Percentiles rank a stretch among this genome's conserved stretches.
Conservation (phyloP, 306 rosid genomes). For the Aeschynomene evenia region DNA sequence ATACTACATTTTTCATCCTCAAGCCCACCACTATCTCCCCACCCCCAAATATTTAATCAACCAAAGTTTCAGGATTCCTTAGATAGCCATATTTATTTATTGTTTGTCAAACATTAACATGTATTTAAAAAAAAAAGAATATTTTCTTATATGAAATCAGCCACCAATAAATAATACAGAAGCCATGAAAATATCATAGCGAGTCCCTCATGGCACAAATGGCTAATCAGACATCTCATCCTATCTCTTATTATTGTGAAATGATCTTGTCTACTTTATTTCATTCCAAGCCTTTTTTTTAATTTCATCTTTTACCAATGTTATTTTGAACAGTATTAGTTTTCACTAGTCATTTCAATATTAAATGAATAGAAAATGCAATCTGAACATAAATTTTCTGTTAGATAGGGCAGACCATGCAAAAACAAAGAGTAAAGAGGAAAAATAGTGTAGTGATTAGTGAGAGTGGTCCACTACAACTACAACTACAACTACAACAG, state of each 20-base stretch:
- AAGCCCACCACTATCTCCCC: constrained; percentile 13
- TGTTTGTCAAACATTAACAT: not conserved
- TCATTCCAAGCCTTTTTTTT: not conserved
- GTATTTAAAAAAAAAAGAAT: not conserved
- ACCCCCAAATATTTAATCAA: not conserved
- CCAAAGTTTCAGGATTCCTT: constrained; percentile 13
- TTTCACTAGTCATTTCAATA: not conserved
- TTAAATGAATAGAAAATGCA: not conserved
- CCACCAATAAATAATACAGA: not conserved
- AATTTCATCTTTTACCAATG: not conserved
- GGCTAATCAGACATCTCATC: constrained; percentile 7
- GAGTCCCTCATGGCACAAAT: not conserved
- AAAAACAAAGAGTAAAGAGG: not conserved
- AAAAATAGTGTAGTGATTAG: too few species aligned
- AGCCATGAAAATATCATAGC: not conserved
- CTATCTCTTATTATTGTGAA: not conserved
- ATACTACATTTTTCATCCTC: not conserved
- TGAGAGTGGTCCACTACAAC: not conserved
- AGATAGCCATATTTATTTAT: constrained; percentile 1
- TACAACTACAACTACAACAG: too few species aligned
- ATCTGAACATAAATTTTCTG: not conserved
- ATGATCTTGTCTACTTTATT: constrained; percentile 13
- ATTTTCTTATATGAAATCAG: not conserved
- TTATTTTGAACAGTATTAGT: not conserved
- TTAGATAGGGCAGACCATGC: constrained; percentile 11